phyloP scores from a whole-genome alignment of 1,284 basidiomycete genomes.

The Testicularia cyperi region DNA sequence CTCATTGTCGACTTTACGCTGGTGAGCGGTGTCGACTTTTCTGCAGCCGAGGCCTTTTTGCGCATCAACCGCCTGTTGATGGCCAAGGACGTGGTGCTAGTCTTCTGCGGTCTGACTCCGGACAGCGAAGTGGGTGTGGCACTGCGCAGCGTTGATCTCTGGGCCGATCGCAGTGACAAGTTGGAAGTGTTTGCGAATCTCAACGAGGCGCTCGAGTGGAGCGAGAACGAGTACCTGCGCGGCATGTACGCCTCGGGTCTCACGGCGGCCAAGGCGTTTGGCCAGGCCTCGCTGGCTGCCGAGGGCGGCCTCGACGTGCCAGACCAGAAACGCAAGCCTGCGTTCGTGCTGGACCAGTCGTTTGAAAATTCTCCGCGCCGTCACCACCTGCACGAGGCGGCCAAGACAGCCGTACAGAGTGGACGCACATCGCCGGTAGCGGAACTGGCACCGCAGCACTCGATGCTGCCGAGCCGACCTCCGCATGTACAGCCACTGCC shows the following conservation, averaged over 20 bases:
- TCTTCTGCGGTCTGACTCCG: conserved; percentile 75
- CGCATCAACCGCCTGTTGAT: conserved; percentile 81
- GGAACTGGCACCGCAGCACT: conserved; percentile 4
- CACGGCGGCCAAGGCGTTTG: conserved; percentile 56
- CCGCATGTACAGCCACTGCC: conserved; percentile 36
- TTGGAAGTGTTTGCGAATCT: conserved; percentile 76
- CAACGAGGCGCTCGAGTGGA: conserved; percentile 92
- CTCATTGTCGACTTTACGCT: conserved; percentile 67
- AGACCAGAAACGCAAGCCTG: conserved; percentile 45
- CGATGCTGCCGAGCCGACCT: neutral
- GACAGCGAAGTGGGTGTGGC: conserved; percentile 53
- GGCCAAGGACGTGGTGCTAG: conserved; percentile 76
- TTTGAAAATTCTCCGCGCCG: conserved; percentile 74
- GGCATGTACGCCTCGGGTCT: conserved; percentile 60
- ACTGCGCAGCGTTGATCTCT: conserved; percentile 67
- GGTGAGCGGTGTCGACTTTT: conserved; percentile 89
- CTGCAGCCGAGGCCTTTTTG: conserved; percentile 90
- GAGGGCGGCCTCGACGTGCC: conserved; percentile 62
- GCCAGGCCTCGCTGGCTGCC: conserved; percentile 59
- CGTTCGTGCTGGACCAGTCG: conserved; percentile 64
- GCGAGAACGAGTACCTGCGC: conserved; percentile 60
- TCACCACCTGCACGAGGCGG: conserved; percentile 75
- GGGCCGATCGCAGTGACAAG: conserved; percentile 63
- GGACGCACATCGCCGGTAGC: conserved; percentile 15
- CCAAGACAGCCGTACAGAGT: conserved; percentile 59